A percentile compares a stretch with the other conserved stretches of the same genome.
These are phyloP conservation scores for Cladorrhinum sp. DNA, from an alignment of 2,329 filamentous ascomycete genomes.

Conservation along the genomic window DNA sequence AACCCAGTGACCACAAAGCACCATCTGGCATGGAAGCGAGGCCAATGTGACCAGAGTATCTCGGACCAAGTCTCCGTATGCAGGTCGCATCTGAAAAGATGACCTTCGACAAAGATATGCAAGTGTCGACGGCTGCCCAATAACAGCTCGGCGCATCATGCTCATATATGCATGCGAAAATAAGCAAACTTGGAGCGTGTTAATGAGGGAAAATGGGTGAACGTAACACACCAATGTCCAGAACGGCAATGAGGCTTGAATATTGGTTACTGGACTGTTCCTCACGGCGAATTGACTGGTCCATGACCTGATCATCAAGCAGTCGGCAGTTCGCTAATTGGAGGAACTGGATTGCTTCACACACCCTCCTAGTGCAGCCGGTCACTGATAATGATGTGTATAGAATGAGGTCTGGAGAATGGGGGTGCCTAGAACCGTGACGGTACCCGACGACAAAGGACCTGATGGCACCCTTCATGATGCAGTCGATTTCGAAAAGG, in stretches of 20 bases:
- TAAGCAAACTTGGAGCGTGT: not conserved
- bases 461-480: not conserved
- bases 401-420: not conserved
- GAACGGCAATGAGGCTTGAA: not conserved
- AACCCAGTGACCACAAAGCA: not conserved
- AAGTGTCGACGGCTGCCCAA: conserved; percentile 1
- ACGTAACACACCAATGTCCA: not conserved
- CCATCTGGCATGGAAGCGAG: not conserved
- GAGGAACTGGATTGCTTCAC: not conserved
- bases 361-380: not conserved
- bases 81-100: not conserved
- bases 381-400: not conserved
- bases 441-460: not conserved
- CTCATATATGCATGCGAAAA: not conserved
- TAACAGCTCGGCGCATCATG: not conserved
- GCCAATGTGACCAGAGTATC: not conserved
- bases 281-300: not conserved
- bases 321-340: not conserved
- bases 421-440: no score
- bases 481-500: conserved; percentile 8
- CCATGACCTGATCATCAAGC: not conserved
- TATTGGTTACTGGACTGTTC: not conserved
- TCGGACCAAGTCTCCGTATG: conserved; percentile 4
- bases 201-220: not conserved
- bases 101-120: not conserved